phyloP scores from a whole-genome alignment of 2,329 filamentous ascomycete species.

The Penicillium oxalicum region DNA sequence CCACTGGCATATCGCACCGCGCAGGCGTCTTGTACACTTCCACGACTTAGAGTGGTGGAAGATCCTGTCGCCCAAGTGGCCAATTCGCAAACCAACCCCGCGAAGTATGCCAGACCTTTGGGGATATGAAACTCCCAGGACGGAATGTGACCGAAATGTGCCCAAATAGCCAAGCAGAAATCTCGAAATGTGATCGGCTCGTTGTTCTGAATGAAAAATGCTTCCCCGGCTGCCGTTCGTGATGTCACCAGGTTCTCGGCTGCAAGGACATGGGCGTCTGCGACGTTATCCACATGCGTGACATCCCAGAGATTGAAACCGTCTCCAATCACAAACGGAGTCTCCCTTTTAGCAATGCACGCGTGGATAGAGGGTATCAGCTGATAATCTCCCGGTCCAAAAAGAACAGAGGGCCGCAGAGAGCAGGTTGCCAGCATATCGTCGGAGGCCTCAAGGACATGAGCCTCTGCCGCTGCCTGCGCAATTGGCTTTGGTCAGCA shows the following conservation, averaged over 20 bases:
- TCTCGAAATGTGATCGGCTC: conserved; percentile 42
- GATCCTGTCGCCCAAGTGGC: conserved; percentile 44
- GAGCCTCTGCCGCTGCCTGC: conserved; percentile 38
- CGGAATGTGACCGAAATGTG: conserved; percentile 46
- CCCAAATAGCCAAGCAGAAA: conserved; percentile 42
- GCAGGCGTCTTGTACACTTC: conserved; percentile 51
- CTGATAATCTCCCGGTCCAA: conserved; percentile 40
- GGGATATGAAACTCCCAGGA: conserved; percentile 46
- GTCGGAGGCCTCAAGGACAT: conserved; percentile 36
- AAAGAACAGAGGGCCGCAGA: conserved; percentile 41
- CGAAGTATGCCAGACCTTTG: conserved; percentile 42
- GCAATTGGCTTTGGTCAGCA: conserved; percentile 10
- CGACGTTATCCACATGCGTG: conserved; percentile 40
- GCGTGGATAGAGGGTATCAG: conserved; percentile 40
- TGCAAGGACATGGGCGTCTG: conserved; percentile 42
- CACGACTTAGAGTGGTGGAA: conserved; percentile 46
- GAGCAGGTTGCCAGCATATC: conserved; percentile 34
- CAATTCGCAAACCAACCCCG: conserved; percentile 44
- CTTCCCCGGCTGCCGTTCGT: conserved; percentile 39
- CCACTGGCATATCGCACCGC: conserved; percentile 50
- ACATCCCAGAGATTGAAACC: conserved; percentile 42
- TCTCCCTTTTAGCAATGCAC: conserved; percentile 41
- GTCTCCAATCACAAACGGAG: conserved; percentile 38
- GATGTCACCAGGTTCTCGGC: conserved; percentile 38
- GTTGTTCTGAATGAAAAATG: conserved; percentile 44